Evolutionary conservation across 176 grass and related monocot genomes (phyloP).

Genomic region (Eragrostis nindensis): DNA sequence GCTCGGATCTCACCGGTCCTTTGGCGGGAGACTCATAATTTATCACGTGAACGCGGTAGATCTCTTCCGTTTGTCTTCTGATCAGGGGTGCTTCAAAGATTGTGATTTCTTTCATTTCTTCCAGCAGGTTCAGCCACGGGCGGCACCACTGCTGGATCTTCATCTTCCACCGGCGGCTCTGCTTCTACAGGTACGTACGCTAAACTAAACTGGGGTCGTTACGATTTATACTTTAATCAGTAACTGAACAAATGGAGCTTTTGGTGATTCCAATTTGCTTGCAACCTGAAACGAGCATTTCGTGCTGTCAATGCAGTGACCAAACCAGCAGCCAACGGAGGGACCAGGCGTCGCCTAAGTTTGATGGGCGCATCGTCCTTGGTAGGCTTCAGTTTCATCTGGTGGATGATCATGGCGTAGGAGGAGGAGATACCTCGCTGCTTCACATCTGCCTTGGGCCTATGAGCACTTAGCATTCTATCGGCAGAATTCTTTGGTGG

Average conservation of each 20-base stretch:
- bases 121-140: slow-evolving; percentile 17
- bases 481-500: background rate
- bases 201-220: too few species aligned
- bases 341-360: background rate
- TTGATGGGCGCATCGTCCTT: background rate
- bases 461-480: background rate
- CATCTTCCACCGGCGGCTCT: slow-evolving; percentile 33
- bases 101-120: background rate
- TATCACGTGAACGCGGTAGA: background rate
- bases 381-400: slow-evolving; percentile 34
- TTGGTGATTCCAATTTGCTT: background rate
- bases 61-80: background rate
- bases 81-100: background rate
- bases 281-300: background rate
- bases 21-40: background rate
- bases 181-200: slow-evolving; percentile 51
- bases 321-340: slow-evolving; percentile 33
- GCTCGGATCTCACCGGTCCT: background rate
- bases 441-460: background rate
- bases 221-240: too few species aligned
- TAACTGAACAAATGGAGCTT: too few species aligned
- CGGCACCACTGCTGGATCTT: slow-evolving; percentile 35
- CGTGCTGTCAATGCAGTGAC: slow-evolving; percentile 13
- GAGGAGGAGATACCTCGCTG: background rate
- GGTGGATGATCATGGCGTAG: slow-evolving; percentile 2